Evolutionary conservation across 805 yeast genomes (phyloP), one percentile per base, ranked within the genome.

Genomic region (Torulaspora indica): DNA sequence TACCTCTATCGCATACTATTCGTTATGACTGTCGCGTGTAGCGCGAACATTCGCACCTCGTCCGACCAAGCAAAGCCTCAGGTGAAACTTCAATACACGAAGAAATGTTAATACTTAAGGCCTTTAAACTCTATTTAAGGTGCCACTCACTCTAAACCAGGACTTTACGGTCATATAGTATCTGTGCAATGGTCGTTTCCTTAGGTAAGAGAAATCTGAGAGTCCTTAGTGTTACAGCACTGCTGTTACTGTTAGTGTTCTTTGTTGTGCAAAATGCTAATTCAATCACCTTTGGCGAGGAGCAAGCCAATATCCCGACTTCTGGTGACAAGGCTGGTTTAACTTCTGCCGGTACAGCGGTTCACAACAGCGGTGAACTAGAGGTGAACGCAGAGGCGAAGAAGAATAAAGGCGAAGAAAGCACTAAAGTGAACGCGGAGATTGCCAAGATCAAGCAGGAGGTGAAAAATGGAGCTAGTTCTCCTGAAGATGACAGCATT

Each of bases 141-240:
- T 20, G 4, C 22, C 5, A 20, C 5, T 20, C 22, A 20, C 5
- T 20, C 22, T 20, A 20, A 20, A 20, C 22, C 22, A 20, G 22
- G 22, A 5, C 22, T 20, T 20, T 4, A 20, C 22, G 22, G 22
- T 20, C 22, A 20, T 20, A 20, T 20, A 20, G 22, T 20, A 5
- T 20, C 22, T 20, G 22, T 5, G 22, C 8, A 2, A 46, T 46
- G 49, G 43, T 43, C 20, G 39, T 44, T 13, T 38, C 46, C 4
- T 33, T 48, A 17, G 55, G 53, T 18, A 61, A 60, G 49, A 56
- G 60, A 42, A 63, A 58, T 39, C 38, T 60, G 31, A 55, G 67
- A 42, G 51, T 58, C 9, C 31, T 58, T 12, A 44, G 56, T 24
- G 51, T 60, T 18, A 60, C 66, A 1, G 52, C 55, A 8, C 35